Base-by-base conservation (phyloP, 2,329 filamentous ascomycete genomes). In the Talaromyces albobiverticillius region DNA sequence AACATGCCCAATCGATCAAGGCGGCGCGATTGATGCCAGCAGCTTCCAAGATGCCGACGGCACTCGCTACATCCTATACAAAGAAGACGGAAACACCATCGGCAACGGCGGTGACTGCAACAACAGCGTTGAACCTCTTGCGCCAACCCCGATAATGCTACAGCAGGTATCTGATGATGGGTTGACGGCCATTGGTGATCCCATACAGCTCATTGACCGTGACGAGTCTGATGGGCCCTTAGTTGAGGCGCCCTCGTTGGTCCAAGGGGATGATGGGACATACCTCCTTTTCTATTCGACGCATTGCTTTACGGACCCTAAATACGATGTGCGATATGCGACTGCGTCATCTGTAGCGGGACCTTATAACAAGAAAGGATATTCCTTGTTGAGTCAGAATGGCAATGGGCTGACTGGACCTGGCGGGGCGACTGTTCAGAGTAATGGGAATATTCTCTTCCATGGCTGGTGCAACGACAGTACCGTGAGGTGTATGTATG, bases 31-130 rank as follows among this genome's bases (percentile, higher is more conserved):
- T 61, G 85, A 88, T 61, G 73, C 84, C 0, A 73, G 80, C 0
- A 82, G 81, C 3, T 87, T 86, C 67, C 61, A 70, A 10, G 84
- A 88, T 62, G 64, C 66, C 10, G 76, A 78, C 41, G 80, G 80
- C 26, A 75, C 67, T 29, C 76, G 78, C 5, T 88, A 85, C 63
- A 75, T 88, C 4, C 70, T 81, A 9, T 88, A 85, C 72, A 88
- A 88, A 67, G 73, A 87, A 23, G 85, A 88, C 66, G 84, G 84
- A 34, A 87, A 87, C 67, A 73, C 87, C 26, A 84, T 88, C 65
- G 84, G 84, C 29, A 87, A 87, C 67, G 76, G 76, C 34, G 78
- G 78, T 1, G 66, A 70, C 53, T 80, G 78, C 62, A 71, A 70
- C 49, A 75, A 77, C 56, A 79, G 76, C 57, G 53, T 69, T n/a